Evolutionary conservation across 1,284 basidiomycete genomes (phyloP).

Genomic region (Erythrobasidium hasegawianum): DNA sequence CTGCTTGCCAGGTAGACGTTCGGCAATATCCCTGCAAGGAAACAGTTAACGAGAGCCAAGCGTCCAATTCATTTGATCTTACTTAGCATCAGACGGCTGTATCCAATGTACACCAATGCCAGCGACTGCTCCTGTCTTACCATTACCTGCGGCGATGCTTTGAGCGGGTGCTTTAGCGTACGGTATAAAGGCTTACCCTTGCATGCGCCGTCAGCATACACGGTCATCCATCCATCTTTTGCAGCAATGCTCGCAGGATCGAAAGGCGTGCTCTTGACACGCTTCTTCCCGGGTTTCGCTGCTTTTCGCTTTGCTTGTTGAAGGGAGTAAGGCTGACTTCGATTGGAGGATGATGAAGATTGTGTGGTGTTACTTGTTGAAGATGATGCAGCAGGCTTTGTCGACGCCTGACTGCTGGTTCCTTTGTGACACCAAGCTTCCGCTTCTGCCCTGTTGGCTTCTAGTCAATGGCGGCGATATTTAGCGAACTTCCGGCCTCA

Average conservation of each 20-base stretch:
- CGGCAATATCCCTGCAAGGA: slow-evolving; percentile 57
- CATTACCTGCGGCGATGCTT: slow-evolving; percentile 18
- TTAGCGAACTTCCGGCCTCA: neutral
- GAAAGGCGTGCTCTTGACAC: neutral
- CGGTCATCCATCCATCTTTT: slow-evolving; percentile 12
- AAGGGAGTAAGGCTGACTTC: neutral
- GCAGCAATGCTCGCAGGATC: neutral
- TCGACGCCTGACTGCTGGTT: neutral
- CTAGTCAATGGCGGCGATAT: neutral
- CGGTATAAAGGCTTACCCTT: neutral
- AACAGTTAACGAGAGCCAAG: too few species aligned
- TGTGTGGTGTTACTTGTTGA: neutral
- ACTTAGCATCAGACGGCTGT: slow-evolving; percentile 13
- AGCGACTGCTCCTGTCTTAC: slow-evolving; percentile 23
- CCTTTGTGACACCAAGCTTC: slow-evolving; percentile 9
- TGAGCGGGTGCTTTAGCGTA: neutral
- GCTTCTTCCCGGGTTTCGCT: neutral
- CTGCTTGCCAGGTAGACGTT: slow-evolving; percentile 73
- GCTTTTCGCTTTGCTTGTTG: neutral
- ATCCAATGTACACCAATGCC: slow-evolving; percentile 30
- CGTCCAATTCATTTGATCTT: neutral
- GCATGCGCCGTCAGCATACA: slow-evolving; percentile 25
- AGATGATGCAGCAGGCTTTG: slow-evolving; percentile 3
- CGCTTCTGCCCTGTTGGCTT: slow-evolving; percentile 9
- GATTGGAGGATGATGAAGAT: neutral